Percentiles rank a stretch among this genome's conserved stretches.
Evolutionary conservation across 2,329 filamentous ascomycete genomes (phyloP).

Genomic region (Hymenotorrendiella dingleyae): DNA sequence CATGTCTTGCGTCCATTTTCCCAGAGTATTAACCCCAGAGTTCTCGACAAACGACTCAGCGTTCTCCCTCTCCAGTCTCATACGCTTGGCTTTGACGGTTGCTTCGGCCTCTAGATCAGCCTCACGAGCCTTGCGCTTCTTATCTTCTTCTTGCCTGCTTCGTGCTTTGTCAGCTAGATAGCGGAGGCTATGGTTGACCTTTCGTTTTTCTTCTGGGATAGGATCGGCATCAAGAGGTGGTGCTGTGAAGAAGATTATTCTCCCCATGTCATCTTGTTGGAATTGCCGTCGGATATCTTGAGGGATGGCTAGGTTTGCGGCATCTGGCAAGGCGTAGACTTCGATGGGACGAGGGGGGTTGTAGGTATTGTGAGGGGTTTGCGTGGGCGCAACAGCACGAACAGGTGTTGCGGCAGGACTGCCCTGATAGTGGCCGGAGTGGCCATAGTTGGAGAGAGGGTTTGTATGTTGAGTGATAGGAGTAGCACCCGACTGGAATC

Average conservation of each 20-base stretch:
- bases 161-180: conserved; percentile 42
- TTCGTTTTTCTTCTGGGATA: conserved; percentile 21
- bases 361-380: conserved; percentile 36
- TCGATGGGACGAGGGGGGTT: conserved; percentile 56
- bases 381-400: conserved; percentile 12
- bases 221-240: conserved; percentile 49
- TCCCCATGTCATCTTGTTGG: conserved; percentile 58
- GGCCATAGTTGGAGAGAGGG: conserved; percentile 21
- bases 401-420: conserved; percentile 14
- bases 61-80: conserved; percentile 16
- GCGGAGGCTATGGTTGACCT: conserved; percentile 42
- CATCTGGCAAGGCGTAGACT: conserved; percentile 58
- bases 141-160: conserved; percentile 30
- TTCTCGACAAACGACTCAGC: conserved; percentile 13
- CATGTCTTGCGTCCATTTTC: conserved; percentile 20
- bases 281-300: conserved; percentile 59
- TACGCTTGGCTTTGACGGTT: conserved; percentile 19
- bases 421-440: conserved; percentile 18
- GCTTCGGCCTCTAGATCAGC: conserved; percentile 27
- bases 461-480: conserved; percentile 23
- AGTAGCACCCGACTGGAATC: conserved; percentile 16
- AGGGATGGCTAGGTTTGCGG: conserved; percentile 59
- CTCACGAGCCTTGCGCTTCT: conserved; percentile 27
- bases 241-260: conserved; percentile 61
- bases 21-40: conserved; percentile 16